Conservation (phyloP, 139 green algal genomes). For the Asterochloris erici region DNA sequence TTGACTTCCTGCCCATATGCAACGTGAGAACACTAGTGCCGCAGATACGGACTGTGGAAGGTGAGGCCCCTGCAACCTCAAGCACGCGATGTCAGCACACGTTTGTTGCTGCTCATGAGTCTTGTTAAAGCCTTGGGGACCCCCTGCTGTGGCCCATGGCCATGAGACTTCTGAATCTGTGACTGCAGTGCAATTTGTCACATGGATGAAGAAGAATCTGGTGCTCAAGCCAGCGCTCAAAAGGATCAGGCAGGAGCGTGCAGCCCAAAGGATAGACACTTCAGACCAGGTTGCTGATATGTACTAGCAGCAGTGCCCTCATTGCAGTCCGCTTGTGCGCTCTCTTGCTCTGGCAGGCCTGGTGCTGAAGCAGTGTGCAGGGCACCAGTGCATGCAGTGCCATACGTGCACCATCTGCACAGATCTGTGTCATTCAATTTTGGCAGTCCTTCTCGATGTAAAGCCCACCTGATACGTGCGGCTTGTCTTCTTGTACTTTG, state of each 20-base stretch:
- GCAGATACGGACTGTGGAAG: slow-evolving; percentile 84
- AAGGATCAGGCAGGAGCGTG: slow-evolving; percentile 22
- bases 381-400: too few relatives aligned
- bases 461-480: too few relatives aligned
- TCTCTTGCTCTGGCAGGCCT: too few relatives aligned
- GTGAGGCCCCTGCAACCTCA: slow-evolving; percentile 26
- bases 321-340: too few relatives aligned
- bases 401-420: too few relatives aligned
- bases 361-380: too few relatives aligned
- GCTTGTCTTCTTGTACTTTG: too few relatives aligned
- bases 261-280: slow-evolving; percentile 19
- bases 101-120: neutral
- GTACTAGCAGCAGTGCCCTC: slow-evolving; percentile 23
- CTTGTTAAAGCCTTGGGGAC: neutral
- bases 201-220: slow-evolving; percentile 60
- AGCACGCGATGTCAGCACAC: neutral
- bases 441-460: too few relatives aligned
- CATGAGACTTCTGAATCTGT: neutral
- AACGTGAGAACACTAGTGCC: slow-evolving; percentile 87
- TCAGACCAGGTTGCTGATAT: slow-evolving; percentile 45
- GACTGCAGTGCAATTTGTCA: slow-evolving; percentile 49
- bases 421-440: too few relatives aligned
- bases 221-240: slow-evolving; percentile 49
- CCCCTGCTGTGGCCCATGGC: neutral
- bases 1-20: slow-evolving; percentile 82